A percentile compares a stretch with the other conserved stretches of the same genome.
Evolutionary conservation across 306 rosid species (phyloP).

Genomic region (Geum urbanum): DNA sequence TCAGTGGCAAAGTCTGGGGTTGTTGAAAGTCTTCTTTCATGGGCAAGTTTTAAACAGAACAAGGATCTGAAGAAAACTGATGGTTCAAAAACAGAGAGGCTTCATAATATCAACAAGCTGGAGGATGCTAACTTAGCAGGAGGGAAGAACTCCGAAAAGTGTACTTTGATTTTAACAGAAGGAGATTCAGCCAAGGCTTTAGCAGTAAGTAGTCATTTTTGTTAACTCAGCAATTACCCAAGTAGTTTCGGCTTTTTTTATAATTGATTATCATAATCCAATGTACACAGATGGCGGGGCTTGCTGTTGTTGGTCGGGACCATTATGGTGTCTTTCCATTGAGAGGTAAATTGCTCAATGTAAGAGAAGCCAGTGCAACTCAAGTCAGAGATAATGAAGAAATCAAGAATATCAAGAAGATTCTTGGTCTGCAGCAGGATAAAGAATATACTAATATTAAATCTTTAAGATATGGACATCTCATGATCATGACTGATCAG

Average conservation of each 20-base stretch:
- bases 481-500: slow-evolving; percentile 99
- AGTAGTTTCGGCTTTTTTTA: not conserved
- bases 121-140: slow-evolving; percentile 98
- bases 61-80: slow-evolving; percentile 89
- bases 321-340: slow-evolving; percentile 89
- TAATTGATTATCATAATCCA: slow-evolving; percentile 12
- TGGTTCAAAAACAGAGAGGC: slow-evolving; percentile 83
- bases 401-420: slow-evolving; percentile 80
- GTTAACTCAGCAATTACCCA: not conserved
- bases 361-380: slow-evolving; percentile 83
- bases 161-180: slow-evolving; percentile 92
- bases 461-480: slow-evolving; percentile 88
- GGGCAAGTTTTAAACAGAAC: slow-evolving; percentile 87
- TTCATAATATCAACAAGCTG: slow-evolving; percentile 75
- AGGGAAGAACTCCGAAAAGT: slow-evolving; percentile 72
- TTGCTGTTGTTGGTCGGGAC: slow-evolving; percentile 86
- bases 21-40: slow-evolving; percentile 80
- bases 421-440: slow-evolving; percentile 90
- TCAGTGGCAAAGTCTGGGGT: slow-evolving; percentile 84
- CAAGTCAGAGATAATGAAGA: slow-evolving; percentile 83
- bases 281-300: slow-evolving; percentile 79
- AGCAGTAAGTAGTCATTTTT: slow-evolving; percentile 53
- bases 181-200: slow-evolving; percentile 99
- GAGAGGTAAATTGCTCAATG: slow-evolving; percentile 89
- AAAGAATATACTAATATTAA: slow-evolving; percentile 61